Evolutionary conservation across 2,329 filamentous ascomycete species (phyloP), one percentile per base, ranked within the genome.

Genomic region (Monilinia vaccinii-corymbosi): DNA sequence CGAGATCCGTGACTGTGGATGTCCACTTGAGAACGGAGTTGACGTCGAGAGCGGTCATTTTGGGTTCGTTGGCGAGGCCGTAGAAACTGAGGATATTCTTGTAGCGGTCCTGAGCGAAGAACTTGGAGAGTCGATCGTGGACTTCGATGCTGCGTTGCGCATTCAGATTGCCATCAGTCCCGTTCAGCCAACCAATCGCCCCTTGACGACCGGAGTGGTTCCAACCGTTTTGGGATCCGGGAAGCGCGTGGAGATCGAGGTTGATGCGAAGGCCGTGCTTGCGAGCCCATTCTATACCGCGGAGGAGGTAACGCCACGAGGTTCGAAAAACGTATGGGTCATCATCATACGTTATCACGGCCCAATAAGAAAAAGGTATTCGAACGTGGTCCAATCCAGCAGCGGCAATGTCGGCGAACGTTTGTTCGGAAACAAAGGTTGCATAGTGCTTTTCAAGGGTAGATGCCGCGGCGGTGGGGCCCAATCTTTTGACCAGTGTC

Each of bases 321-420:
- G 91, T 89, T 46, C 91, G 86, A 62, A 88, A 83, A 1, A 99
- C 80, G 70, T 96, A 99, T 1, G 92, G 90, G 70, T 99, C 94
- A 47, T 80, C 85, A 32, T 89, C 85, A 73, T 96, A 97, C 0
- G 86, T 88, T 61, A 85, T 83, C 1, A 97, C 86, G 0, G 92
- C 91, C 94, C 94, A 99, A 78, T 99, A 99, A 11, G 88, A 90
- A 72, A 87, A 97, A 0, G 89, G 91, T 58, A 99, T 97, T 58
- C 94, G 88, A n/a, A 99, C 89, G 71, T 99, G 94, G 71, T 99
- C 94, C 49, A 99, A 83, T 0, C 94, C 94, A 1, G 94, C 94
- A 44, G 84, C 86, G 52, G 85, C 84, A 62, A 99, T 97, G 45
- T 93, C 88, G 60, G 80, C 79, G 72, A 97, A 96, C 2, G 89